Percentiles rank a stretch among this genome's conserved stretches.
phyloP scores from a whole-genome alignment of 495 filamentous ascomycete species.

The Xylaria nigripes region DNA sequence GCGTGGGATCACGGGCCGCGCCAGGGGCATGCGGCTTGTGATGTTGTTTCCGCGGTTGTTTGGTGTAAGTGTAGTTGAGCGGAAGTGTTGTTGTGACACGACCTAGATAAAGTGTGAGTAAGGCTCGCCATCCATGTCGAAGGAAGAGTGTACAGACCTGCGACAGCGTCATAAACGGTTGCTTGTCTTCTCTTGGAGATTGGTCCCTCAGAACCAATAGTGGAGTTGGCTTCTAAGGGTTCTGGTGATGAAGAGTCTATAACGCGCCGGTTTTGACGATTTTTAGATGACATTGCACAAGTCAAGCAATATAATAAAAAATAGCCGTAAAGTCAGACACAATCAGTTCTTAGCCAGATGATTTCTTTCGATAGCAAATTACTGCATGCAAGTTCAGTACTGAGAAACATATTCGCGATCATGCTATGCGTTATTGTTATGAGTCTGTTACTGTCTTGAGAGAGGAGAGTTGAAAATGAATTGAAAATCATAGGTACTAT shows the following conservation, averaged over 20 bases:
- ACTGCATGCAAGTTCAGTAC: not conserved
- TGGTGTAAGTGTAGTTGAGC: constrained; percentile 4
- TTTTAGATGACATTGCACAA: constrained; percentile 17
- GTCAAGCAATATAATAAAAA: not conserved
- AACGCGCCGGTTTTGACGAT: constrained; percentile 6
- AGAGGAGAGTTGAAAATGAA: not conserved
- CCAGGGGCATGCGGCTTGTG: constrained; percentile 40
- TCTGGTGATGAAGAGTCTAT: not conserved
- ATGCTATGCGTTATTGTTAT: not conserved
- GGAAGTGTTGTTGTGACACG: constrained; percentile 29
- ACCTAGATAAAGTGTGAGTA: constrained; percentile 30
- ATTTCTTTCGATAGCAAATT: not conserved
- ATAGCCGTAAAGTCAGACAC: not conserved
- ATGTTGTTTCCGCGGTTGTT: constrained; percentile 6
- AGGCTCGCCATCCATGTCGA: not conserved
- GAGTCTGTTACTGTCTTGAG: not conserved
- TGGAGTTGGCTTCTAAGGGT: constrained; percentile 3
- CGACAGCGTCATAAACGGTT: constrained; percentile 73
- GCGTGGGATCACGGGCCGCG: constrained; percentile 41
- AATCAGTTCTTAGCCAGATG: not conserved
- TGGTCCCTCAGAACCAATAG: not conserved
- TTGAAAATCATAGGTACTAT: too few species aligned
- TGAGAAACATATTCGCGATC: not conserved
- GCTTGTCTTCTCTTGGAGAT: constrained; percentile 23
- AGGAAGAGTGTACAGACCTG: constrained; percentile 42